Conservation (phyloP, 805 yeast genomes). For the Cyberlindnera suaveolens region DNA sequence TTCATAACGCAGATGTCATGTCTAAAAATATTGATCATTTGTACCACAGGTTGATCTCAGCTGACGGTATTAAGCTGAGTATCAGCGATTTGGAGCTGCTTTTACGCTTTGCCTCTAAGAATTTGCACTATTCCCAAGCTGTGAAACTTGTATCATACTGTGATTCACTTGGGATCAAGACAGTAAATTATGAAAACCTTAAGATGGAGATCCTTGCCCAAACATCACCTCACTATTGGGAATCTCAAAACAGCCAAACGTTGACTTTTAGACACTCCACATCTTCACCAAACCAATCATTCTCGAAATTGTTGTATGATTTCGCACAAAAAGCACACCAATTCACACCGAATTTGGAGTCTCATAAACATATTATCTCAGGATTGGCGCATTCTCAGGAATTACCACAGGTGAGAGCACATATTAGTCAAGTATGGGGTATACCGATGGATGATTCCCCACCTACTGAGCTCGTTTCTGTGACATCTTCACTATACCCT, state of each 20-base stretch:
- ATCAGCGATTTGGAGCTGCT: conserved; percentile 4
- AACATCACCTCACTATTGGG: conserved; percentile 15
- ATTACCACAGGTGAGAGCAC: conserved; percentile 14
- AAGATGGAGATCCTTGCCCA: conserved; percentile 14
- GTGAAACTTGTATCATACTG: conserved; percentile 5
- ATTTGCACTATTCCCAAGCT: conserved; percentile 6
- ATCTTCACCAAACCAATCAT: not conserved
- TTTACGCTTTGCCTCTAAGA: conserved; percentile 1
- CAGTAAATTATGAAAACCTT: conserved; percentile 12
- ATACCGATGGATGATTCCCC: conserved; percentile 5
- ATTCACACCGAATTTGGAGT: conserved; percentile 12
- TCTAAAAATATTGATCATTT: conserved; percentile 1
- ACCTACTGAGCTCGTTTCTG: conserved; percentile 4
- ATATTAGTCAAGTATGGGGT: conserved; percentile 20
- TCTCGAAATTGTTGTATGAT: conserved; percentile 4
- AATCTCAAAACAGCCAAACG: not conserved
- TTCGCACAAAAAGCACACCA: conserved; percentile 4
- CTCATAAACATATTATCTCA: conserved; percentile 17
- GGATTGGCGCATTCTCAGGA: conserved; percentile 17
- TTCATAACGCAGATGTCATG: not conserved
- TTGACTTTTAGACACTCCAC: not conserved
- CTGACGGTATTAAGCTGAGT: conserved; percentile 4
- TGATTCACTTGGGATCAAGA: conserved; percentile 2
- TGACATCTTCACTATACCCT: conserved; percentile 16
- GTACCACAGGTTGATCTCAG: conserved; percentile 1